phyloP scores from a whole-genome alignment of 306 rosid species.

The Dicorynia guianensis region DNA sequence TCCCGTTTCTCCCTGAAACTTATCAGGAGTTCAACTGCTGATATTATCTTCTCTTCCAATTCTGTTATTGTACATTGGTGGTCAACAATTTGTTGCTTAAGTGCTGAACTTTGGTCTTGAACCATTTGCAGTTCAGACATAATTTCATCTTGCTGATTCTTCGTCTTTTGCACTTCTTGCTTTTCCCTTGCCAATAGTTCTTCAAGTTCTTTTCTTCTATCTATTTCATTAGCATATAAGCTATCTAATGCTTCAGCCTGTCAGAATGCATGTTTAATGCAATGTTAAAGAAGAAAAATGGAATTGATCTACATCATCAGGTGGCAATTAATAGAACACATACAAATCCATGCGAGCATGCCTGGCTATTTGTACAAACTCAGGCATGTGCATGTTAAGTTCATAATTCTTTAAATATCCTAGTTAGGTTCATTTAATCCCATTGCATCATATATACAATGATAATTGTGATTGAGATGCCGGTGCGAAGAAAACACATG shows the following conservation, averaged over 20 bases:
- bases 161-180: slow-evolving; percentile 59
- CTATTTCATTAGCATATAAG: slow-evolving; percentile 57
- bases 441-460: not conserved
- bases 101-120: slow-evolving; percentile 57
- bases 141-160: slow-evolving; percentile 53
- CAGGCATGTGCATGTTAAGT: not conserved
- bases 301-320: slow-evolving; percentile 33
- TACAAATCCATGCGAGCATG: slow-evolving; percentile 21
- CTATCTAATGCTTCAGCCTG: slow-evolving; percentile 71
- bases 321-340: slow-evolving; percentile 25
- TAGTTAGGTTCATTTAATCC: slow-evolving; percentile 25
- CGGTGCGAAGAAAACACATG: slow-evolving; percentile 28
- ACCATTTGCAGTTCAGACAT: slow-evolving; percentile 54
- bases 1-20: slow-evolving; percentile 85
- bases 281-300: slow-evolving; percentile 37
- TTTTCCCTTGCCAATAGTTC: slow-evolving; percentile 56
- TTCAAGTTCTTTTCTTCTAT: slow-evolving; percentile 62
- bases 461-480: slow-evolving; percentile 29
- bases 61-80: slow-evolving; percentile 54
- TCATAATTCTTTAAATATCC: slow-evolving; percentile 26
- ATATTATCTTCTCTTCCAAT: slow-evolving; percentile 82
- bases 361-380: slow-evolving; percentile 16
- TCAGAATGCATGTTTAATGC: slow-evolving; percentile 43
- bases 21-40: slow-evolving; percentile 79
- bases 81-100: slow-evolving; percentile 57